Evolutionary conservation across 2,329 filamentous ascomycete species (phyloP), one percentile per base, ranked within the genome.

Genomic region (Penicillium capsulatum): DNA sequence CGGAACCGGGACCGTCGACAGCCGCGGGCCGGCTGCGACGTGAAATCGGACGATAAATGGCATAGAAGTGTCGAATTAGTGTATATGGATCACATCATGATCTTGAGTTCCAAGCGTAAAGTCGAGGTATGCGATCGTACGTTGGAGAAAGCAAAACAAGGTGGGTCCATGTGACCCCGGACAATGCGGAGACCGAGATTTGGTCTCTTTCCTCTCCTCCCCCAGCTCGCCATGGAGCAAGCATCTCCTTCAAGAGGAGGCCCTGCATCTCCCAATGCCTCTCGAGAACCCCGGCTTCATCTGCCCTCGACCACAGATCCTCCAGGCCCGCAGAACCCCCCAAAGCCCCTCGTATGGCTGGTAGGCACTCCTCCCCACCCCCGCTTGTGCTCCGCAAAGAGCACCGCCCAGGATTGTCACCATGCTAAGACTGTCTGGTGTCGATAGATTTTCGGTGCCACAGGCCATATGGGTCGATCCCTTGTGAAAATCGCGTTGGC

Each of bases 401-500:
- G 8, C 9, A 3, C 14, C 9, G 13, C 7, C n/a, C 9, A 13
- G 13, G 19, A 34, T 9, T 26, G 7, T 22, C 19, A 17, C 8
- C 20, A 19, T 13, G 36, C 45, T 47, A 43, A 48, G 9, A 32
- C 16, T 17, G 7, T 10, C 10, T 16, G 42, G 48, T 47, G 31
- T 10, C 19, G 15, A 26, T 28, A 89, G 87, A 74, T 97, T 38
- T 98, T 96, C 66, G 92, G 92, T 34, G 90, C 88, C 34, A 96
- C 90, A n/a, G 92, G 92, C 40, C 92, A 98, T 58, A 94, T 97
- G 75, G 92, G 92, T 43, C 83, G 88, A 36, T 94, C 86, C 6
- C 79, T 97, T 14, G 86, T 91, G 44, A 91, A 92, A 57, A 81
- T 79, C 38, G 88, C 86, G 11, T 75, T 97, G 15, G 74, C 79